Evolutionary conservation across 2,329 filamentous ascomycete species (phyloP).

Genomic region (Fusarium sp.): DNA sequence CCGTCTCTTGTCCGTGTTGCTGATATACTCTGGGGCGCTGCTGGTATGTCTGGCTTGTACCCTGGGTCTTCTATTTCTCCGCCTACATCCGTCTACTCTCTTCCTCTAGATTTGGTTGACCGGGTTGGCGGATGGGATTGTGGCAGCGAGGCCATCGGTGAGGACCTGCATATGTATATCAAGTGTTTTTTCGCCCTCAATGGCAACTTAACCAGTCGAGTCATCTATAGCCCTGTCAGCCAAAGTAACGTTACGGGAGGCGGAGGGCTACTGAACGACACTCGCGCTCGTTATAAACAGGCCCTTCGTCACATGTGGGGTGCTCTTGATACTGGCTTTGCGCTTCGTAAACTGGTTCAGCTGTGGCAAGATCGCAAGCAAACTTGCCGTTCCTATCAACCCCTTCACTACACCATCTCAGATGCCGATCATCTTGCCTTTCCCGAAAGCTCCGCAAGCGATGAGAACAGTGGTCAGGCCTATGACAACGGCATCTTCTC

Average conservation of each 20-base stretch:
- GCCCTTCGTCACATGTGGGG: constrained; percentile 82
- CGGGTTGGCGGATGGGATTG: constrained; percentile 78
- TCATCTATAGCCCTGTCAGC: constrained; percentile 75
- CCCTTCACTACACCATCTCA: constrained; percentile 62
- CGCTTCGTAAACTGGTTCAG: constrained; percentile 66
- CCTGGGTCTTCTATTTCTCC: constrained; percentile 71
- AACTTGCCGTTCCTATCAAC: constrained; percentile 64
- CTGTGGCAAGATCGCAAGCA: constrained; percentile 68
- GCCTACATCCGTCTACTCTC: constrained; percentile 78
- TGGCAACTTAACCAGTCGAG: constrained; percentile 72
- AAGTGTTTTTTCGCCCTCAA: constrained; percentile 82
- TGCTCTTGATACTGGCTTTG: constrained; percentile 74
- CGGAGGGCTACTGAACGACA: constrained; percentile 64
- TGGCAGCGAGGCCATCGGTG: constrained; percentile 76
- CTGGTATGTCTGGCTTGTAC: constrained; percentile 76
- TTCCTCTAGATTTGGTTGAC: constrained; percentile 73
- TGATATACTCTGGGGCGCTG: constrained; percentile 77
- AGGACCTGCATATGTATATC: constrained; percentile 81
- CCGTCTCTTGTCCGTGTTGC: constrained; percentile 76
- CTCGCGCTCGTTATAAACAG: constrained; percentile 75
- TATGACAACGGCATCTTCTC: constrained; percentile 65
- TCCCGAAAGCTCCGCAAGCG: constrained; percentile 56
- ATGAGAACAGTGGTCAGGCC: constrained; percentile 53
- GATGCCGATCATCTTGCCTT: constrained; percentile 60
- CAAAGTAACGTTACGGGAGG: constrained; percentile 77